Percentiles rank a stretch among this genome's conserved stretches.
These are phyloP conservation scores for Penicillium sp. DNA, from an alignment of 2,329 filamentous ascomycete species.

Conservation along the genomic window DNA sequence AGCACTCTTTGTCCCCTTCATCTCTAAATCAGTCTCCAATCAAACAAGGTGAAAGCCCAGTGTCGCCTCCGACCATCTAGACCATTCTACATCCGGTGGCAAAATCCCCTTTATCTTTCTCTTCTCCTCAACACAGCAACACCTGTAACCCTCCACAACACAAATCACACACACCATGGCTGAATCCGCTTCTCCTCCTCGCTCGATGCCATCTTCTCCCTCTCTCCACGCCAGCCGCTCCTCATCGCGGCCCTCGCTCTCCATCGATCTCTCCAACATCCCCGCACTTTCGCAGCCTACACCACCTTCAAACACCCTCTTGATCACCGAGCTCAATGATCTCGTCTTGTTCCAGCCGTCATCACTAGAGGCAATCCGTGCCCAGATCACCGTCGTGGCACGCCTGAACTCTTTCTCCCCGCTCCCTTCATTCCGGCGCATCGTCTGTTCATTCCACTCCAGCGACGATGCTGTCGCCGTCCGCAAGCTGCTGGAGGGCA, in stretches of 20 bases:
- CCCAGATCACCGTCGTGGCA: constrained; percentile 40
- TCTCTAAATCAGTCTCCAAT: neutral
- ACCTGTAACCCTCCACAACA: neutral
- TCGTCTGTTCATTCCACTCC: constrained; percentile 48
- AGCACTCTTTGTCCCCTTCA: neutral
- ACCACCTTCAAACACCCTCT: constrained; percentile 49
- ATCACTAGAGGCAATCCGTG: constrained; percentile 42
- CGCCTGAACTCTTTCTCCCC: constrained; percentile 50
- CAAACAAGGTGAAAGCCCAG: neutral
- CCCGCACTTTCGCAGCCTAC: constrained; percentile 45
- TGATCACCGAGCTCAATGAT: constrained; percentile 48
- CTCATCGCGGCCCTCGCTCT: constrained; percentile 36
- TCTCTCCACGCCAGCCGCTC: constrained; percentile 21
- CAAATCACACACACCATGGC: constrained; percentile 18
- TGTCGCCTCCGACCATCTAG: constrained; percentile 2
- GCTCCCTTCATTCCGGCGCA: constrained; percentile 48
- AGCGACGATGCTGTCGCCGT: constrained; percentile 41
- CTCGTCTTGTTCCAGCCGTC: constrained; percentile 45
- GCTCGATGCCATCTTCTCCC: constrained; percentile 25
- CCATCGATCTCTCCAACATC: constrained; percentile 45
- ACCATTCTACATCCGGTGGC: constrained; percentile 17
- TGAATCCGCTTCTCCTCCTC: constrained; percentile 20
- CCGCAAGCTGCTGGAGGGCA: constrained; percentile 42
- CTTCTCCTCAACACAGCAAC: constrained; percentile 9
- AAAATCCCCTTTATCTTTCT: constrained; percentile 14